Conservation (phyloP, 441 rosid species). For the Erysimum cheiri region DNA sequence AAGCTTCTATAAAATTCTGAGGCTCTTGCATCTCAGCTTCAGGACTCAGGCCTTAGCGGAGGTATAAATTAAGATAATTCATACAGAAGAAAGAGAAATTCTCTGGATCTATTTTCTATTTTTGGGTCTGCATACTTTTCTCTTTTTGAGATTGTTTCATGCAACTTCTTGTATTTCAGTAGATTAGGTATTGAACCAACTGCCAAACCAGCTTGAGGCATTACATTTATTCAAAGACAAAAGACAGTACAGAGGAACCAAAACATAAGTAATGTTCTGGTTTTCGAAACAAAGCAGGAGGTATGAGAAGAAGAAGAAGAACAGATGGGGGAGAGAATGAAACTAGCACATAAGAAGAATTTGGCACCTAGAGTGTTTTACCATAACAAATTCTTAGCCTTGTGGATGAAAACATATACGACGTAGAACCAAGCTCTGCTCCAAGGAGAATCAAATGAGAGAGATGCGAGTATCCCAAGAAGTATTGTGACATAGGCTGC, state of each 20-base stretch:
- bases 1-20: too few relatives aligned
- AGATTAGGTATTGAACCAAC: too few relatives aligned
- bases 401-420: slow-evolving; percentile 1
- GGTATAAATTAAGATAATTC: too few relatives aligned
- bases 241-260: not conserved
- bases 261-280: not conserved
- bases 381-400: not conserved
- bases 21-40: too few relatives aligned
- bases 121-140: too few relatives aligned
- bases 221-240: not conserved
- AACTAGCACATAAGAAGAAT: not conserved
- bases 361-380: not conserved
- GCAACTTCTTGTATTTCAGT: too few relatives aligned
- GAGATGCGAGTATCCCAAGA: slow-evolving; percentile 11
- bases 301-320: too few relatives aligned
- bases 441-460: slow-evolving; percentile 22
- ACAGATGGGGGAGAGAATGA: not conserved
- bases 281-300: not conserved
- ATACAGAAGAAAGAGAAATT: too few relatives aligned
- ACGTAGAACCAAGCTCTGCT: slow-evolving; percentile 1
- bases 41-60: too few relatives aligned
- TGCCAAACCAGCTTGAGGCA: too few relatives aligned
- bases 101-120: too few relatives aligned
- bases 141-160: too few relatives aligned
- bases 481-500: slow-evolving; percentile 23